phyloP scores from a whole-genome alignment of 2,329 filamentous ascomycete genomes.

The Colletotrichum horii region DNA sequence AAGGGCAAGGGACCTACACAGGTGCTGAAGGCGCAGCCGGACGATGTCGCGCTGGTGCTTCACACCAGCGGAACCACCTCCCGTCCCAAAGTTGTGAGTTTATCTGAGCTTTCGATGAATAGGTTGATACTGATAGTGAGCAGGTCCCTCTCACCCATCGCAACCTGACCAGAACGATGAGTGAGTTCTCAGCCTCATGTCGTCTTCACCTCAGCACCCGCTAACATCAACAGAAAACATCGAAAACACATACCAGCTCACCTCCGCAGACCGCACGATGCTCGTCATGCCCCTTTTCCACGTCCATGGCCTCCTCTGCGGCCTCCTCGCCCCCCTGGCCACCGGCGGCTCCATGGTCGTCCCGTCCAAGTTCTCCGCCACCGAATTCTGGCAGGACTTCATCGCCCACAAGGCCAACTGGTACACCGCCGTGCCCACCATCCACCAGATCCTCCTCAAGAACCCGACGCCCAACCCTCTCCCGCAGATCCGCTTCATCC shows the following conservation, averaged over 20 bases:
- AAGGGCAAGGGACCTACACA: conserved; percentile 44
- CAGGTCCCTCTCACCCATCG: conserved; percentile 79
- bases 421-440: conserved; percentile 93
- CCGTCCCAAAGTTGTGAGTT: conserved; percentile 77
- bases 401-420: conserved; percentile 78
- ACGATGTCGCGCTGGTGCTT: conserved; percentile 81
- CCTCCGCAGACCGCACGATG: conserved; percentile 75
- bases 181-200: conserved; percentile 40
- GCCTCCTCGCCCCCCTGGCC: conserved; percentile 77
- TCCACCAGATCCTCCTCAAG: conserved; percentile 87
- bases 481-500: conserved; percentile 82
- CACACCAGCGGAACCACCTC: conserved; percentile 87
- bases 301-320: conserved; percentile 86
- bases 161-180: conserved; percentile 83
- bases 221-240: conserved; percentile 66
- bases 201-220: neutral
- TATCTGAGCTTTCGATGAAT: neutral
- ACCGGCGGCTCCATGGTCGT: conserved; percentile 82
- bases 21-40: conserved; percentile 61
- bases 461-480: conserved; percentile 70
- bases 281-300: conserved; percentile 93
- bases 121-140: conserved; percentile 11
- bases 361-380: conserved; percentile 79
- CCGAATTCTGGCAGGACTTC: conserved; percentile 84
- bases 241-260: conserved; percentile 76